Evolutionary conservation across 1,284 basidiomycete species (phyloP), one percentile per base, ranked within the genome.

Genomic region (Gomphus bonarii): DNA sequence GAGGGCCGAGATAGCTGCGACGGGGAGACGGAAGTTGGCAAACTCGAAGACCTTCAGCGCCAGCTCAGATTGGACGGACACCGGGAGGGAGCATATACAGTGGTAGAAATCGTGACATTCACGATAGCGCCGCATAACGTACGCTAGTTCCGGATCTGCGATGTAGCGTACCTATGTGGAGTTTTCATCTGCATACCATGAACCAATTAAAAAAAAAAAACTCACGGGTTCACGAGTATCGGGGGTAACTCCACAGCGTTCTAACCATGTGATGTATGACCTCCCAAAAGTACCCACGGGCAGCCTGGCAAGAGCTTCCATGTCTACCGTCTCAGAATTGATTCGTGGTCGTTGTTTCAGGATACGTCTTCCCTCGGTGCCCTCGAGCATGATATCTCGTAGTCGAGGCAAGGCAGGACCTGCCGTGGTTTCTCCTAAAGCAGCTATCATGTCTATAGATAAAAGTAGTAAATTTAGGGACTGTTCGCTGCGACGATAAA

Each of bases 81-180:
- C 92, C 0, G 93, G 94, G 28, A 97, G 80, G 59, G 83, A 83
- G 69, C 85, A 84, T 57, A 98, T 80, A 60, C 91, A 86, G 67
- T 98, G 95, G 69, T 97, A 97, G 65, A 97, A 87, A 72, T 98
- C 92, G 72, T 98, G 95, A 63, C 90, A 95, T 73, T 99, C 95
- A 40, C 97, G 88, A 69, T 99, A 99, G 46, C 97, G 86, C 64
- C 97, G 92, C 86, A 99, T 94, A 57, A 98, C 91, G 69, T 97
- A 97, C 30, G 94, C 94, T 11, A 95, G 79, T 65, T 94, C 91
- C 1, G 92, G 90, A 63, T 95, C 92, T 65, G 91, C 81, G 63
- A 99, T 89, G 69, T 97, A 98, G 63, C 87, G 88, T 4, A 97
- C 92, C 92, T 89, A 77, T 22, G 35, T 54, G 28, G 55, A 16